These are phyloP conservation scores for Talaromyces trachyspermus DNA, from an alignment of 495 filamentous ascomycete genomes.

Conservation along the genomic window DNA sequence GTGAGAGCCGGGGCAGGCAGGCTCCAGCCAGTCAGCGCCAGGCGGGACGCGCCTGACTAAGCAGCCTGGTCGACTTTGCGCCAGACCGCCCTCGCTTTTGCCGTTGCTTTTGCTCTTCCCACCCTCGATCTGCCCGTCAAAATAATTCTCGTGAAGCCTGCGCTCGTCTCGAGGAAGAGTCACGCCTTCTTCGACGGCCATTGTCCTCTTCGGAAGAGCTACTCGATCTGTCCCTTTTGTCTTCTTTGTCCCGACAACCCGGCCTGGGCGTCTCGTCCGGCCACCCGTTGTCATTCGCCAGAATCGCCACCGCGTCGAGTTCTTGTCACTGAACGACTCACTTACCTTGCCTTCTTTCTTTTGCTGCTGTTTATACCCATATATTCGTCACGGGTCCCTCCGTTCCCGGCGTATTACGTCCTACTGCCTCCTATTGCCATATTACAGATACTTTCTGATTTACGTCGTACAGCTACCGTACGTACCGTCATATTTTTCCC, in stretches of 20 bases:
- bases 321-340: not conserved
- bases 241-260: not conserved
- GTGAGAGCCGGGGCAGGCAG: not conserved
- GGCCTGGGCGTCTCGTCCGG: not conserved
- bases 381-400: not conserved
- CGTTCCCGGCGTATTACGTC: not conserved
- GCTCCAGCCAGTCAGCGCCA: slow-evolving; percentile 7
- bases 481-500: not conserved
- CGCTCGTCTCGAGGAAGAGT: too few relatives aligned
- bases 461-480: not conserved
- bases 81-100: slow-evolving; percentile 8
- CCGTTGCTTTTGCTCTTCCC: slow-evolving; percentile 6
- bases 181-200: too few relatives aligned
- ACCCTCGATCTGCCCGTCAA: slow-evolving; percentile 10
- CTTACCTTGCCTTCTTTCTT: not conserved
- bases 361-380: not conserved
- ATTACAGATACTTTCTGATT: too few relatives aligned
- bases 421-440: too few relatives aligned
- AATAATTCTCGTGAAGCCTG: not conserved
- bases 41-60: not conserved
- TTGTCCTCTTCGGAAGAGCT: not conserved
- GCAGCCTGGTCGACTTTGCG: not conserved
- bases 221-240: not conserved
- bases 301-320: slow-evolving; percentile 1
- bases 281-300: not conserved